Conservation (phyloP, 176 grass and related monocot genomes). For the Dendrocalamus sinicus region DNA sequence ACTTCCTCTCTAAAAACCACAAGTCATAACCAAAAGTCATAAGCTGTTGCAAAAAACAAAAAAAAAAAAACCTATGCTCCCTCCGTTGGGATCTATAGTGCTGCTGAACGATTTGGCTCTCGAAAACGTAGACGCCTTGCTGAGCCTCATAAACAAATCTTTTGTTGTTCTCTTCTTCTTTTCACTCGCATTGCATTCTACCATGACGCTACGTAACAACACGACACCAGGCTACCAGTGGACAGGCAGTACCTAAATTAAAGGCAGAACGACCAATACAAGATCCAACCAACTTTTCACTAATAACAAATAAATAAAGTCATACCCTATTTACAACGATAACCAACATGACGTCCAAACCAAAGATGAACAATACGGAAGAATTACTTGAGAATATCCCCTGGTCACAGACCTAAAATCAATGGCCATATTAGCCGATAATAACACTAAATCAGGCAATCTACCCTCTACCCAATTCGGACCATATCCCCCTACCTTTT, state of each 20-base stretch:
- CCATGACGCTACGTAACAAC: neutral
- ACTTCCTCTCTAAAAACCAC: too few relatives aligned
- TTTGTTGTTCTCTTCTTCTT: neutral
- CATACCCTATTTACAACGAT: conserved; percentile 52
- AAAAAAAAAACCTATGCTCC: too few relatives aligned
- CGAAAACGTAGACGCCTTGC: too few relatives aligned
- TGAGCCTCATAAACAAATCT: too few relatives aligned
- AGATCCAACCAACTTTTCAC: conserved; percentile 25
- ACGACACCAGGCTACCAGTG: neutral
- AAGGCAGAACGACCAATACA: neutral
- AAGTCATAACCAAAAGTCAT: too few relatives aligned
- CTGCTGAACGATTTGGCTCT: too few relatives aligned
- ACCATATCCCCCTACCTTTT: conserved; percentile 24
- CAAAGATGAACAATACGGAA: conserved; percentile 38
- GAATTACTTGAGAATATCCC: conserved; percentile 44
- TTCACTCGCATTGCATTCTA: neutral
- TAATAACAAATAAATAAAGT: conserved; percentile 18
- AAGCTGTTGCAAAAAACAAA: too few relatives aligned
- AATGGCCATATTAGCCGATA: conserved; percentile 50
- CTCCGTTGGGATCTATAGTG: too few relatives aligned
- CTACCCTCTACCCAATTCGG: conserved; percentile 38
- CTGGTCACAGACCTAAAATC: conserved; percentile 57
- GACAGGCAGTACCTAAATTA: conserved; percentile 4
- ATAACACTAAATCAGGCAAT: conserved; percentile 45
- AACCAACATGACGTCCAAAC: conserved; percentile 36